phyloP scores from a whole-genome alignment of 75 land plant genomes.

The Selaginella moellendorffii region DNA sequence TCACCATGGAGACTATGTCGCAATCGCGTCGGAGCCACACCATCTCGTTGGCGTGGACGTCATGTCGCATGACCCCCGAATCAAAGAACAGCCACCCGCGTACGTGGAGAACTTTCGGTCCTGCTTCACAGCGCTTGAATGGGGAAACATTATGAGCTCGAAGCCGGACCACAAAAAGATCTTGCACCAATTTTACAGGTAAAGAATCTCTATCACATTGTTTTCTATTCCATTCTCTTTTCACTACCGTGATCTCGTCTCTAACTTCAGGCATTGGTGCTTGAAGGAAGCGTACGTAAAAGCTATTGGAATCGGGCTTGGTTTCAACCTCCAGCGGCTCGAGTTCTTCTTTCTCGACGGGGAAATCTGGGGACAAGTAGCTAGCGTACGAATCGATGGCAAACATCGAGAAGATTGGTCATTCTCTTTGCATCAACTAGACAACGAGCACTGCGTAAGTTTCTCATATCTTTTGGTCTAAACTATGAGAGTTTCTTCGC shows the following conservation, averaged over 20 bases:
- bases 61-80: conserved; percentile 29
- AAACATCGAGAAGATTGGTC: conserved; percentile 36
- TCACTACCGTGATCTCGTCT: background rate
- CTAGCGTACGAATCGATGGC: conserved; percentile 42
- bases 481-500: background rate
- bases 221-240: background rate
- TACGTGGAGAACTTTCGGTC: conserved; percentile 41
- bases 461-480: background rate
- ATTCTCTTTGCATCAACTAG: conserved; percentile 49
- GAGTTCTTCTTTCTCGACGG: conserved; percentile 47
- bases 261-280: conserved; percentile 54
- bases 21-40: conserved; percentile 64
- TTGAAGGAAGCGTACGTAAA: conserved; percentile 87
- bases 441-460: conserved; percentile 47
- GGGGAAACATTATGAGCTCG: conserved; percentile 43
- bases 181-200: conserved; percentile 68
- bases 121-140: conserved; percentile 52
- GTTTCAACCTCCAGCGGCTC: conserved; percentile 38
- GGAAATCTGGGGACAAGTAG: conserved; percentile 36
- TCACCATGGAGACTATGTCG: conserved; percentile 89
- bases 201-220: too few species aligned
- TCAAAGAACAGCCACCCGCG: conserved; percentile 21
- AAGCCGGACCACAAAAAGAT: conserved; percentile 23
- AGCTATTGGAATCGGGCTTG: conserved; percentile 69
- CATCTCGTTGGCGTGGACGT: conserved; percentile 79